A percentile compares a stretch with the other conserved stretches of the same genome.
Conservation (phyloP, 371 early-diverging fungal genomes). For the Mortierella sp. region DNA sequence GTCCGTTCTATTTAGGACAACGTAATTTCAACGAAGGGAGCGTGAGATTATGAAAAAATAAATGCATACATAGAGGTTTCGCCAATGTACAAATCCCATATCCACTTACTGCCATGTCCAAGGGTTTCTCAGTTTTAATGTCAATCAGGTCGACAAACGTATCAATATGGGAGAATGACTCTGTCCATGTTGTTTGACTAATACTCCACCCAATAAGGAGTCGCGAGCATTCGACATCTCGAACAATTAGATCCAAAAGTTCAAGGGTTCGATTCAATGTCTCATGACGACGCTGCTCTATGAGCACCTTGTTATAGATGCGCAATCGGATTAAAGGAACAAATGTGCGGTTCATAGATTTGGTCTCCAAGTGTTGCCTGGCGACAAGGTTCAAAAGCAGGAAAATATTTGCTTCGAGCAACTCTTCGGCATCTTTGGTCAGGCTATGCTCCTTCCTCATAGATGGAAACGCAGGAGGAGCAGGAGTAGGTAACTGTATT, state of each 20-base stretch:
- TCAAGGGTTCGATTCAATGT: conserved; percentile 14
- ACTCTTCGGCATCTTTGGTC: conserved; percentile 22
- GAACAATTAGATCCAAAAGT: conserved; percentile 22
- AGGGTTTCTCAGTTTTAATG: conserved; percentile 1
- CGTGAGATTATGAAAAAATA: not conserved
- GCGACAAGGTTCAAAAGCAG: conserved; percentile 15
- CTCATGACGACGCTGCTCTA: not conserved
- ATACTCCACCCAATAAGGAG: conserved; percentile 37
- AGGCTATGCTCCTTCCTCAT: conserved; percentile 4
- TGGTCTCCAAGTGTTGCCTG: conserved; percentile 20
- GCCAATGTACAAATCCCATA: no score
- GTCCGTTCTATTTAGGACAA: conserved; percentile 24
- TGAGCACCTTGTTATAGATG: conserved; percentile 19
- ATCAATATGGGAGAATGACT: conserved; percentile 17
- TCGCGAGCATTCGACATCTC: conserved; percentile 27
- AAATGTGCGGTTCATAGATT: not conserved
- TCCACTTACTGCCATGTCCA: conserved; percentile 27
- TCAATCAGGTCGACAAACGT: conserved; percentile 19
- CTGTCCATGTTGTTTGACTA: conserved; percentile 18
- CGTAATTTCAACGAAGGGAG: not conserved
- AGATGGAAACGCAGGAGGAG: not conserved
- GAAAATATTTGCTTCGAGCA: conserved; percentile 27
- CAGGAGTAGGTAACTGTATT: not conserved
- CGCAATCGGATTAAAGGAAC: conserved; percentile 25
- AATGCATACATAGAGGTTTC: no score